Base-by-base conservation (phyloP, 2,329 filamentous ascomycete genomes). In the Talaromyces sp. region DNA sequence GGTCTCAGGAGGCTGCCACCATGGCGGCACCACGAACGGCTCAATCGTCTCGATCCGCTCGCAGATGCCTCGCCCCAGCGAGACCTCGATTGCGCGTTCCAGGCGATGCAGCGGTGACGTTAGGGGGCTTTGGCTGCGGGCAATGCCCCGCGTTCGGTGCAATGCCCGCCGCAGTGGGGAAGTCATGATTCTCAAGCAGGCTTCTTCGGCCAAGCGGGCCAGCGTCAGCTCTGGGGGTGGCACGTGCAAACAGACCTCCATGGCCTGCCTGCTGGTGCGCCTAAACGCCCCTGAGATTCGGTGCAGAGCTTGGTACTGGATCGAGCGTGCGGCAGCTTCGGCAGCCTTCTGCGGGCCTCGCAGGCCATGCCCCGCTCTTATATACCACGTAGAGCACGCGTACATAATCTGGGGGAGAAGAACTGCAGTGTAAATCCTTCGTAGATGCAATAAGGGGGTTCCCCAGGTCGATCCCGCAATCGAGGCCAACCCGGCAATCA, bases 361-460 rank as follows among this genome's bases (percentile, higher is more conserved):
- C 26, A 43, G 29, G 24, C 56, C 59, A 55, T 41, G 21, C 9
- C 35, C 38, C 38, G 57, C 59, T 54, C 56, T 19, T 2, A 57
- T 35, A 26, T 57, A 57, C 69, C 68, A 71, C 41, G 65, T 65
- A 10, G 67, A 73, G 56, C 63, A 70, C 2, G 61, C 64, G 54
- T 68, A 72, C 10, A 69, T 60, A 57, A 72, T 69, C 35, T 70
- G 61, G 1, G 64, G 66, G 12, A 70, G 48, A 5, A 67, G 62
- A 27, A 71, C 66, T 21, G 64, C 66, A 27, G 63, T 61, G 52
- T 71, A 70, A 14, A 70, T 63, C 29, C 24, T 38, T 1, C 31
- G 46, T 5, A 57, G 3, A 17, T 26, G 24, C 1, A 19, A 1
- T 32, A 41, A 17, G 0, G 56, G 56, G 2, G 46, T 57, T 1